phyloP scores from a whole-genome alignment of 371 early-diverging fungal genomes.

The Parasitella parasitica region DNA sequence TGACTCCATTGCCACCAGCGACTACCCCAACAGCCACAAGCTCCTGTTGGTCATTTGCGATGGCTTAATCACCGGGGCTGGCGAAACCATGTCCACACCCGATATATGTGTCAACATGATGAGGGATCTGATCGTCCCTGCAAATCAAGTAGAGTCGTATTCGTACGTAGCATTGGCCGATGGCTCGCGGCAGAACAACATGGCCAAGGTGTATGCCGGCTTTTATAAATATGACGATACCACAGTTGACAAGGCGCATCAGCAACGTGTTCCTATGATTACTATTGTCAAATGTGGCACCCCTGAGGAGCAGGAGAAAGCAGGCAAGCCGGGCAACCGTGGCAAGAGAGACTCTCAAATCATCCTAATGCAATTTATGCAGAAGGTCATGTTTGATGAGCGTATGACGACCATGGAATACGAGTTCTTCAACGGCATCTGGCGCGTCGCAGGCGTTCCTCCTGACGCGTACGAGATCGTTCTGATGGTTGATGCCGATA shows the following conservation, averaged over 20 bases:
- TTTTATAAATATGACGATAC: slow-evolving; percentile 73
- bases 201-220: slow-evolving; percentile 95
- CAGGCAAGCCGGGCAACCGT: slow-evolving; percentile 89
- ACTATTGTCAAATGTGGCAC: slow-evolving; percentile 93
- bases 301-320: slow-evolving; percentile 65
- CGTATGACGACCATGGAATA: slow-evolving; percentile 95
- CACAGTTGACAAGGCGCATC: slow-evolving; percentile 48
- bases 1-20: slow-evolving; percentile 91
- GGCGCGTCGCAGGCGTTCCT: slow-evolving; percentile 77
- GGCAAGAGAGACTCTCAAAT: slow-evolving; percentile 99
- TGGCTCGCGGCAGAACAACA: slow-evolving; percentile 92
- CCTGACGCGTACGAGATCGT: slow-evolving; percentile 88
- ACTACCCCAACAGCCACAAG: slow-evolving; percentile 91
- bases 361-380: slow-evolving; percentile 96
- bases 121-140: slow-evolving; percentile 69
- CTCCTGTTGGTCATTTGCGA: slow-evolving; percentile 91
- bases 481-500: slow-evolving; percentile 98
- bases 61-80: slow-evolving; percentile 84
- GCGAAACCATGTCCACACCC: slow-evolving; percentile 77
- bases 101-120: slow-evolving; percentile 84
- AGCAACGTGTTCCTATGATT: slow-evolving; percentile 79
- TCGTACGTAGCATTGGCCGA: slow-evolving; percentile 94
- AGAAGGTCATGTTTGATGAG: slow-evolving; percentile 93
- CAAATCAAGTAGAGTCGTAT: slow-evolving; percentile 66
- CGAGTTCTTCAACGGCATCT: slow-evolving; percentile 92